Evolutionary conservation across 1,284 basidiomycete genomes (phyloP).

Genomic region (Waitea zeae): DNA sequence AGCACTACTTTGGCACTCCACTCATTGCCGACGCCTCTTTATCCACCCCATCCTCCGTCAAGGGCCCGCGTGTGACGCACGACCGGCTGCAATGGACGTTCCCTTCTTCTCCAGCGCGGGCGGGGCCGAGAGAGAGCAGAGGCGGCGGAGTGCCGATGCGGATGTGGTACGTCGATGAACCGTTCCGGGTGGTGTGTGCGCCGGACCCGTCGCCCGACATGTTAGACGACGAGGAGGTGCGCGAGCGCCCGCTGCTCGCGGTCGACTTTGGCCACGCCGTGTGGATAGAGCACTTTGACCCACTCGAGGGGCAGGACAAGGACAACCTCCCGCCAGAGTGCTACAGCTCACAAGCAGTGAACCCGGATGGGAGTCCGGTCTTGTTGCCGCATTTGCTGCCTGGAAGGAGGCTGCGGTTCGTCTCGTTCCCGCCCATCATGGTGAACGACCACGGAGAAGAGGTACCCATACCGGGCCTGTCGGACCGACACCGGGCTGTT

Average conservation of each 20-base stretch:
- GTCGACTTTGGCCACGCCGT: slow-evolving; percentile 68
- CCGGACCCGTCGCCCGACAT: slow-evolving; percentile 28
- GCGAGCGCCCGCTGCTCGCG: slow-evolving; percentile 48
- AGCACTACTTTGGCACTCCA: slow-evolving; percentile 61
- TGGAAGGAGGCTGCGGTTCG: slow-evolving; percentile 41
- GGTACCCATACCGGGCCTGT: too few species aligned
- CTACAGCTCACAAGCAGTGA: too few species aligned
- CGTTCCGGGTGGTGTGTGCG: slow-evolving; percentile 55
- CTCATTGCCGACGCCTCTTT: too few species aligned
- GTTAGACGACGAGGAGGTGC: slow-evolving; percentile 17
- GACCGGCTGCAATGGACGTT: too few species aligned
- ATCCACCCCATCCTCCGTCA: too few species aligned
- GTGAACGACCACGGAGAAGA: slow-evolving; percentile 15
- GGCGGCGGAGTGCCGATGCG: slow-evolving; percentile 29
- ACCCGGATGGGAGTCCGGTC: too few species aligned
- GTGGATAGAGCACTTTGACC: slow-evolving; percentile 45
- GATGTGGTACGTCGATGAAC: slow-evolving; percentile 49
- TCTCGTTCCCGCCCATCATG: slow-evolving; percentile 51
- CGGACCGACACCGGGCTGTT: slow-evolving; percentile 11
- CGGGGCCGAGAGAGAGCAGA: too few species aligned
- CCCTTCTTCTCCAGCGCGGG: too few species aligned
- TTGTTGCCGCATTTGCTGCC: too few species aligned
- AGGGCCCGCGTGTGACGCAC: too few species aligned
- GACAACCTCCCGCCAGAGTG: slow-evolving; percentile 4
- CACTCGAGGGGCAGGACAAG: slow-evolving; percentile 10